A percentile compares a stretch with the other conserved stretches of the same genome.
Evolutionary conservation across 352 stramenopile species (phyloP).

Genomic region (Globisporangium uncinulatum): DNA sequence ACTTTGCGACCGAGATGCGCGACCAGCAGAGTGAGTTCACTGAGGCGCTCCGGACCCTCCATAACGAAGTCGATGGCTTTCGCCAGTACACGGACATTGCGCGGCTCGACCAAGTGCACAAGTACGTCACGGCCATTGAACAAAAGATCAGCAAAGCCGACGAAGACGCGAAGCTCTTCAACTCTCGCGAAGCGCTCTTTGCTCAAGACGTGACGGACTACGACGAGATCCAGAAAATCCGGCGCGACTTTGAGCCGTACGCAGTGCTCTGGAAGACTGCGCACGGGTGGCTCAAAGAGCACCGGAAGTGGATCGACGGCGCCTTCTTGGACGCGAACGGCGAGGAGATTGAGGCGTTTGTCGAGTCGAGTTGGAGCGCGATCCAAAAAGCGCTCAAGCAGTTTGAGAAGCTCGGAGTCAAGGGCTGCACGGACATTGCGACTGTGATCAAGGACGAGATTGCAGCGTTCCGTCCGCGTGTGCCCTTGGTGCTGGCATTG

Average conservation of each 20-base stretch:
- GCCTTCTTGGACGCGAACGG: conserved; percentile 89
- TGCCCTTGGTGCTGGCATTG: conserved; percentile 87
- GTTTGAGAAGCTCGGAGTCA: conserved; percentile 89
- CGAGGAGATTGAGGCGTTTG: conserved; percentile 90
- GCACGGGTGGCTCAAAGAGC: conserved; percentile 88
- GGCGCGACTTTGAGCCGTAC: conserved; percentile 92
- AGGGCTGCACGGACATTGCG: conserved; percentile 84
- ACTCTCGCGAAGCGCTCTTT: conserved; percentile 89
- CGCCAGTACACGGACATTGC: conserved; percentile 84
- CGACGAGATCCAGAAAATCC: conserved; percentile 84
- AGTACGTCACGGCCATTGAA: conserved; percentile 83
- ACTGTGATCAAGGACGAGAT: conserved; percentile 89
- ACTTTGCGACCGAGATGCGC: conserved; percentile 88
- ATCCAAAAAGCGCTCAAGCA: conserved; percentile 91
- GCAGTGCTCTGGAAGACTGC: conserved; percentile 92
- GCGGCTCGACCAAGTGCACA: conserved; percentile 82
- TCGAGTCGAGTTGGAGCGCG: conserved; percentile 70
- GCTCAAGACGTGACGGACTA: conserved; percentile 89
- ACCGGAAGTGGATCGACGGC: conserved; percentile 91
- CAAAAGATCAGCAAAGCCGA: conserved; percentile 86
- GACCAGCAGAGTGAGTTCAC: conserved; percentile 92
- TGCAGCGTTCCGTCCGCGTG: conserved; percentile 82
- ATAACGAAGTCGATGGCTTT: conserved; percentile 87
- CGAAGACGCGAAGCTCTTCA: conserved; percentile 88
- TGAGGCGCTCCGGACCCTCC: conserved; percentile 71